Conservation (phyloP, 345 rosid species). For the Excoecaria agallocha region DNA sequence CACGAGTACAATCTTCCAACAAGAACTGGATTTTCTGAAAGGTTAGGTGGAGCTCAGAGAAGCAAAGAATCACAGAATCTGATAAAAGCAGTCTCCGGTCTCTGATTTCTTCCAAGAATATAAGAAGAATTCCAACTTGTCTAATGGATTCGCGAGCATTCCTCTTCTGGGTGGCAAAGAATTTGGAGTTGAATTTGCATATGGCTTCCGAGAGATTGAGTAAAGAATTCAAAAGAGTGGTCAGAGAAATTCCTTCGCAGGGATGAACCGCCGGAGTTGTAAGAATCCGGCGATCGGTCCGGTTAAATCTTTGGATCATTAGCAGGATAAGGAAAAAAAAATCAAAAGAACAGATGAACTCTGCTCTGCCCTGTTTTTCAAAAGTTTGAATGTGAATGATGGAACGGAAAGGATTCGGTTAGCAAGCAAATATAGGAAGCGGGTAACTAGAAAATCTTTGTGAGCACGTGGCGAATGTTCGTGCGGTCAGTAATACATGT, state of each 20-base stretch:
- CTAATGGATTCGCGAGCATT: constrained; percentile 48
- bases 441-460: background rate
- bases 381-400: background rate
- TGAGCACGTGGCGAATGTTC: constrained; percentile 40
- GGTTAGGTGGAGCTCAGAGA: constrained; percentile 64
- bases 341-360: background rate
- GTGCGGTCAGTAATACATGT: constrained; percentile 24
- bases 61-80: constrained; percentile 38
- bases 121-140: constrained; percentile 46
- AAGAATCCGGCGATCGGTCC: constrained; percentile 54
- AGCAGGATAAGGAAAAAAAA: background rate
- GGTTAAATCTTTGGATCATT: constrained; percentile 40
- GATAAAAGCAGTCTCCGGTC: constrained; percentile 31
- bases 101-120: constrained; percentile 58
- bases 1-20: constrained; percentile 65
- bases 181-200: constrained; percentile 36
- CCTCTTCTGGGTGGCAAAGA: constrained; percentile 51
- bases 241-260: constrained; percentile 48
- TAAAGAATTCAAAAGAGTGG: constrained; percentile 56
- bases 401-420: background rate
- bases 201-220: constrained; percentile 43
- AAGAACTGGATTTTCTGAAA: constrained; percentile 69
- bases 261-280: constrained; percentile 76
- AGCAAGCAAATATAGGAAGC: background rate
- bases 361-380: background rate